Evolutionary conservation across 495 filamentous ascomycete species (phyloP).

Genomic region (Hyaloscypha hepaticicola): DNA sequence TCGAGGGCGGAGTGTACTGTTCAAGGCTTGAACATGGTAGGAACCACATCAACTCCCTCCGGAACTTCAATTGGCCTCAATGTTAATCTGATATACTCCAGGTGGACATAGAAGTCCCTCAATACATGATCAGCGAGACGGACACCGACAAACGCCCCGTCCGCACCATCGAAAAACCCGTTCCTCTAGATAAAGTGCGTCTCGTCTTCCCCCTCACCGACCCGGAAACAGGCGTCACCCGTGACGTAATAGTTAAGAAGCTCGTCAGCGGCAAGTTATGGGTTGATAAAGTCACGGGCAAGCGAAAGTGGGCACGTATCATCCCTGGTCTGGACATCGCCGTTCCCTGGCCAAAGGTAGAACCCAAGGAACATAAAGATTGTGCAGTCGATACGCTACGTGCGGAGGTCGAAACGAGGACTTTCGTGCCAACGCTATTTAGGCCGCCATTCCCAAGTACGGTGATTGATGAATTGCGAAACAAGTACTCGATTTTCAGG

Average conservation of each 20-base stretch:
- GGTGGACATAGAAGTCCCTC: slow-evolving; percentile 58
- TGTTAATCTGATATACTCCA: slow-evolving; percentile 31
- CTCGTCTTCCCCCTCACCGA: slow-evolving; percentile 76
- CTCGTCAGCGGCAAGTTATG: slow-evolving; percentile 47
- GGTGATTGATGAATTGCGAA: slow-evolving; percentile 85
- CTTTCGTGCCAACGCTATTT: slow-evolving; percentile 73
- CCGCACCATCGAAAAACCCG: slow-evolving; percentile 44
- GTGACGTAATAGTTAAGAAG: slow-evolving; percentile 75
- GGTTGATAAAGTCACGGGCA: slow-evolving; percentile 43
- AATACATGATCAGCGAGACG: slow-evolving; percentile 44
- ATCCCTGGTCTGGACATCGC: slow-evolving; percentile 59
- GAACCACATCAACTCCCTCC: slow-evolving; percentile 23
- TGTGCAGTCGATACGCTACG: slow-evolving; percentile 67
- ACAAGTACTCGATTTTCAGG: slow-evolving; percentile 81
- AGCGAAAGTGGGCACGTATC: slow-evolving; percentile 46
- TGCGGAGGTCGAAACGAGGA: slow-evolving; percentile 69
- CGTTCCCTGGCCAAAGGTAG: slow-evolving; percentile 71
- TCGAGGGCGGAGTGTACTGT: slow-evolving; percentile 59
- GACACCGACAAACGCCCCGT: slow-evolving; percentile 44
- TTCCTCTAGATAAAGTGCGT: slow-evolving; percentile 69
- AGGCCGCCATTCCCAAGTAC: slow-evolving; percentile 72
- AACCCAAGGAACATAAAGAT: slow-evolving; percentile 50
- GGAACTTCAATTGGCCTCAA: not conserved
- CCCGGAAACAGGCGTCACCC: slow-evolving; percentile 55
- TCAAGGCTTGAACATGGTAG: slow-evolving; percentile 67